These are phyloP conservation scores for Cyclotella sp. DNA, from an alignment of 108 stramenopile genomes.

Conservation along the genomic window DNA sequence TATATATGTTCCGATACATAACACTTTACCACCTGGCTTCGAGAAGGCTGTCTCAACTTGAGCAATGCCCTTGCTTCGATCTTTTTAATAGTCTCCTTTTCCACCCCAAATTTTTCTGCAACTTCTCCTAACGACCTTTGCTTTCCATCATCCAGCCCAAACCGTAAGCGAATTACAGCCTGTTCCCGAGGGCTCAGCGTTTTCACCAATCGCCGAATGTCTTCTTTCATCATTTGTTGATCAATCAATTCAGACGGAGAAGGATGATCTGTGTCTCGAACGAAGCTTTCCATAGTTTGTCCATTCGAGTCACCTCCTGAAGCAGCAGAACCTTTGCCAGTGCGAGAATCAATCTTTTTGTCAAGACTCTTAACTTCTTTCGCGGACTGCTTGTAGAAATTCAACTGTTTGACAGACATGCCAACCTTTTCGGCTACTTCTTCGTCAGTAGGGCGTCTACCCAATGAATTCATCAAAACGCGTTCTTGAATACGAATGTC, in stretches of 20 bases:
- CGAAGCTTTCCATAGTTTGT: slow-evolving; percentile 51
- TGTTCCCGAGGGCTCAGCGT: slow-evolving; percentile 71
- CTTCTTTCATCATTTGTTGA: slow-evolving; percentile 62
- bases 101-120: slow-evolving; percentile 62
- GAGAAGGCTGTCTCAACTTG: slow-evolving; percentile 74
- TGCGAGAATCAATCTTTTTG: slow-evolving; percentile 51
- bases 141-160: slow-evolving; percentile 80
- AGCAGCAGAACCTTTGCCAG: slow-evolving; percentile 52
- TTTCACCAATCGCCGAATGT: slow-evolving; percentile 56
- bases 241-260: slow-evolving; percentile 53
- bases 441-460: slow-evolving; percentile 62
- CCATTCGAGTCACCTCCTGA: slow-evolving; percentile 38
- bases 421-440: slow-evolving; percentile 70
- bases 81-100: slow-evolving; percentile 74
- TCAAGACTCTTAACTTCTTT: slow-evolving; percentile 63
- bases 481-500: slow-evolving; percentile 63
- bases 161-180: slow-evolving; percentile 81
- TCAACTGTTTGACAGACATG: slow-evolving; percentile 62
- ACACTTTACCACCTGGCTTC: slow-evolving; percentile 58
- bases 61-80: slow-evolving; percentile 80
- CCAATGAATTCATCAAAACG: slow-evolving; percentile 54
- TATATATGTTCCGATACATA: slow-evolving; percentile 59
- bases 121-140: slow-evolving; percentile 72
- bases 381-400: slow-evolving; percentile 56
- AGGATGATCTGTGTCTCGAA: slow-evolving; percentile 56